Conservation (phyloP, 169 alveolate genomes). For the Miamiensis avidus region DNA sequence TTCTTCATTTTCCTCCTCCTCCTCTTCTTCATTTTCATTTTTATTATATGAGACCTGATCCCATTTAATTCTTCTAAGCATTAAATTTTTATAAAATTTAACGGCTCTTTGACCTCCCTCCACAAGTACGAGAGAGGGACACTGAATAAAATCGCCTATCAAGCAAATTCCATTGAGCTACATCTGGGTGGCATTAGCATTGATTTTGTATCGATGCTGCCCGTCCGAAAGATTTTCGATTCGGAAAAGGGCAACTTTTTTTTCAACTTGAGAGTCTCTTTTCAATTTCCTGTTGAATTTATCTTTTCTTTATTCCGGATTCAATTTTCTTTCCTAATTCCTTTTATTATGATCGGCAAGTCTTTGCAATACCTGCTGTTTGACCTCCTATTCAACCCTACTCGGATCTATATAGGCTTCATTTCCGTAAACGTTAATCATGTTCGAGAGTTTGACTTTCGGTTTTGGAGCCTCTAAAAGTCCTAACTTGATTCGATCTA, state of each 20-base stretch:
- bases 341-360: slow-evolving; percentile 54
- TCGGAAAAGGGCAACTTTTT: slow-evolving; percentile 66
- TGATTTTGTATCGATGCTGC: slow-evolving; percentile 58
- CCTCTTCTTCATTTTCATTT: slow-evolving; percentile 16
- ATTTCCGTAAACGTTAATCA: slow-evolving; percentile 64
- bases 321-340: slow-evolving; percentile 66
- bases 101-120: slow-evolving; percentile 85
- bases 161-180: slow-evolving; percentile 63
- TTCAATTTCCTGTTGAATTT: slow-evolving; percentile 62
- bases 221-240: slow-evolving; percentile 47
- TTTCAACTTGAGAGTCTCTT: slow-evolving; percentile 60
- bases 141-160: slow-evolving; percentile 20
- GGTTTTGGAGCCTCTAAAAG: slow-evolving; percentile 72
- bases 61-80: slow-evolving; percentile 76
- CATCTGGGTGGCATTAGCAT: slow-evolving; percentile 66
- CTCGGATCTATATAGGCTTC: slow-evolving; percentile 79
- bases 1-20: slow-evolving; percentile 33
- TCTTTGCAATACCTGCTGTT: slow-evolving; percentile 56
- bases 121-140: slow-evolving; percentile 62
- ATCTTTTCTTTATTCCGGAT: slow-evolving; percentile 64
- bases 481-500: slow-evolving; percentile 67
- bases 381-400: slow-evolving; percentile 64
- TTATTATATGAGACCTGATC: not conserved
- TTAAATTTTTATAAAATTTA: slow-evolving; percentile 66
- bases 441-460: slow-evolving; percentile 64